These are phyloP conservation scores for Cytauxzoon felis DNA, from an alignment of 169 alveolate genomes.

Conservation along the genomic window DNA sequence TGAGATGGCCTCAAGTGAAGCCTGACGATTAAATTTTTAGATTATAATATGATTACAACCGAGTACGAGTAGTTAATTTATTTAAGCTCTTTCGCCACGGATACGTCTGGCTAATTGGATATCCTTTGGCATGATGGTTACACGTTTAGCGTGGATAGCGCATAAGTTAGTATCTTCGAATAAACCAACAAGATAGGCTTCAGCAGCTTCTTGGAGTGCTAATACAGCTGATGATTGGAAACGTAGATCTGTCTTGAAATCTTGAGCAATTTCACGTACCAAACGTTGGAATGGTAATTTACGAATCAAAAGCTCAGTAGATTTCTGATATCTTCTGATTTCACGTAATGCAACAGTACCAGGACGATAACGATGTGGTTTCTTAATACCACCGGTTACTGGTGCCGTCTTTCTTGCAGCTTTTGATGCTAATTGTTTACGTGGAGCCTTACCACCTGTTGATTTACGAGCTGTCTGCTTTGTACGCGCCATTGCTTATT, in stretches of 20 bases:
- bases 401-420: constrained; percentile 95
- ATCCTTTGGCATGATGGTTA: constrained; percentile 99
- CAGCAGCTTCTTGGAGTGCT: constrained; percentile 99
- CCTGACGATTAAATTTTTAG: constrained; percentile 66
- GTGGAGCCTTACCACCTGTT: constrained; percentile 96
- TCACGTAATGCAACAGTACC: constrained; percentile 99
- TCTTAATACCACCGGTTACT: constrained; percentile 87
- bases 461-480: constrained; percentile 96
- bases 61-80: constrained; percentile 32
- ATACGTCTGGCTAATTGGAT: constrained; percentile 97
- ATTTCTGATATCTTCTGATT: constrained; percentile 95
- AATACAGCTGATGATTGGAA: constrained; percentile 98
- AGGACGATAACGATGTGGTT: constrained; percentile 96
- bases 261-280: constrained; percentile 96
- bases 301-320: constrained; percentile 95
- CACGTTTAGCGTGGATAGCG: constrained; percentile 99
- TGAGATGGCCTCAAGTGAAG: constrained; percentile 81
- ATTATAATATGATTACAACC: constrained; percentile 47
- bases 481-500: constrained; percentile 96
- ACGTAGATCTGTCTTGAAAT: constrained; percentile 96
- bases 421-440: constrained; percentile 92
- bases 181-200: constrained; percentile 96
- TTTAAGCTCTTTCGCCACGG: constrained; percentile 93
- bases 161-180: constrained; percentile 99
- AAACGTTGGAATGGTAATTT: constrained; percentile 98